These are phyloP conservation scores for Starmerella apicola DNA, from an alignment of 805 yeast genomes.

Conservation along the genomic window DNA sequence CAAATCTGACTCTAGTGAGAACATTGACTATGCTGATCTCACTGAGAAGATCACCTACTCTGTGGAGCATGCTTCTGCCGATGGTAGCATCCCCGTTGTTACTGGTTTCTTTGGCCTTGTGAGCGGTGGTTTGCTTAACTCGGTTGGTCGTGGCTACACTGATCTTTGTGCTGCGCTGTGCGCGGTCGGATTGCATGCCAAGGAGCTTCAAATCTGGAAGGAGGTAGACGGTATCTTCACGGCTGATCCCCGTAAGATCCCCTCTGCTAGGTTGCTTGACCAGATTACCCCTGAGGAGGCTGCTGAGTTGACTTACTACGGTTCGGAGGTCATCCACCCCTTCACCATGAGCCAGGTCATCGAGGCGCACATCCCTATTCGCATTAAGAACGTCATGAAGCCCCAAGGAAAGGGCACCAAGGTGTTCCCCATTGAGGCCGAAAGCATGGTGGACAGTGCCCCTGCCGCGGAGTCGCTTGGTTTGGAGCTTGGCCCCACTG, in stretches of 20 bases:
- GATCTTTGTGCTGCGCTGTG: constrained; percentile 94
- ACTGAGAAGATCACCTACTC: constrained; percentile 38
- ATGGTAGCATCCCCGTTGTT: constrained; percentile 62
- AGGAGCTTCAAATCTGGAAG: constrained; percentile 95
- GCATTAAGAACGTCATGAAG: constrained; percentile 91
- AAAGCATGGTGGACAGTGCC: not conserved
- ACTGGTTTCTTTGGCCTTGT: constrained; percentile 93
- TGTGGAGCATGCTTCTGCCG: constrained; percentile 24
- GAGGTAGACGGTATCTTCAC: constrained; percentile 98
- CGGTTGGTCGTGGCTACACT: constrained; percentile 96
- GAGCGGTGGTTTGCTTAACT: constrained; percentile 88
- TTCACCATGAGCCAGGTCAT: constrained; percentile 99
- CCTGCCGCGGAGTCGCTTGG: constrained; percentile 2
- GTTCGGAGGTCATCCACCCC: constrained; percentile 96
- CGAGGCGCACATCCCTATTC: constrained; percentile 86
- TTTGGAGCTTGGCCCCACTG: constrained; percentile 47
- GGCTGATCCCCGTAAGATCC: constrained; percentile 94
- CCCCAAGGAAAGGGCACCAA: constrained; percentile 89
- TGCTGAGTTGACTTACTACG: constrained; percentile 93
- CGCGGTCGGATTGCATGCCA: constrained; percentile 86
- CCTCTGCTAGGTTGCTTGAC: constrained; percentile 69
- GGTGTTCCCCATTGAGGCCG: constrained; percentile 61
- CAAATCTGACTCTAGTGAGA: constrained; percentile 31
- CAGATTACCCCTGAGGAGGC: constrained; percentile 98
- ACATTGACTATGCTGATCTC: constrained; percentile 49